Evolutionary conservation across 768 basidiomycete species (phyloP).

Genomic region (Calocybe gangraenosa): DNA sequence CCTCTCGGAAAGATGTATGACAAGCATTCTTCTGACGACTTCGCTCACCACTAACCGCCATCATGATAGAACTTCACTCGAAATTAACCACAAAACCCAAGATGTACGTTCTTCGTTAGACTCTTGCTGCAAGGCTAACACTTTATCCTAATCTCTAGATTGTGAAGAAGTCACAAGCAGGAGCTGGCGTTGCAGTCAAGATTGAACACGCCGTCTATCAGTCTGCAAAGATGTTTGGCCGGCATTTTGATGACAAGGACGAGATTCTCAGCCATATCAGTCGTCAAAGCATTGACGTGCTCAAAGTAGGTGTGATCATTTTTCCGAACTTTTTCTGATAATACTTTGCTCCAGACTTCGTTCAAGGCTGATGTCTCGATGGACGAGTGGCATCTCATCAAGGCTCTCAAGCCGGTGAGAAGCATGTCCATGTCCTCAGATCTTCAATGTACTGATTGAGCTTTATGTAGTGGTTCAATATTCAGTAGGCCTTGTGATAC

Average conservation of each 20-base stretch:
- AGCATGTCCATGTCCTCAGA: not conserved
- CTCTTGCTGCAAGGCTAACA: not conserved
- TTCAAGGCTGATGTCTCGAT: slow-evolving; percentile 87
- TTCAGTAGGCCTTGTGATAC: slow-evolving; percentile 15
- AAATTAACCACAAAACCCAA: slow-evolving; percentile 91
- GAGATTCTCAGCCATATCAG: slow-evolving; percentile 89
- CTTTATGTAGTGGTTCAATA: slow-evolving; percentile 25
- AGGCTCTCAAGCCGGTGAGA: slow-evolving; percentile 75
- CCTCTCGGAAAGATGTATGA: slow-evolving; percentile 92
- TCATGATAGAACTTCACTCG: slow-evolving; percentile 76
- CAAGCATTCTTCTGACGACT: slow-evolving; percentile 1
- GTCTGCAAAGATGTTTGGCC: slow-evolving; percentile 91
- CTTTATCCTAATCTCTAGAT: slow-evolving; percentile 41
- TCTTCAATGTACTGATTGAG: not conserved
- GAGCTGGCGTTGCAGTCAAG: slow-evolving; percentile 96
- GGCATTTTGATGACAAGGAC: slow-evolving; percentile 96
- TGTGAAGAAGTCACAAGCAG: slow-evolving; percentile 92
- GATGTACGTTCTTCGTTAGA: slow-evolving; percentile 48
- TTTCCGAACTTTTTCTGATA: not conserved
- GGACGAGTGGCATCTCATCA: slow-evolving; percentile 94
- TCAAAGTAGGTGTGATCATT: slow-evolving; percentile 60
- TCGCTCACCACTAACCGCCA: slow-evolving; percentile 4
- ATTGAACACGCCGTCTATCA: slow-evolving; percentile 97
- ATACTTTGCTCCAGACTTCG: slow-evolving; percentile 45
- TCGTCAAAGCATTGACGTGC: slow-evolving; percentile 89